Percentiles rank a stretch among this genome's conserved stretches.
Conservation (phyloP, 495 filamentous ascomycete species). For the Penicillium argentinense region DNA sequence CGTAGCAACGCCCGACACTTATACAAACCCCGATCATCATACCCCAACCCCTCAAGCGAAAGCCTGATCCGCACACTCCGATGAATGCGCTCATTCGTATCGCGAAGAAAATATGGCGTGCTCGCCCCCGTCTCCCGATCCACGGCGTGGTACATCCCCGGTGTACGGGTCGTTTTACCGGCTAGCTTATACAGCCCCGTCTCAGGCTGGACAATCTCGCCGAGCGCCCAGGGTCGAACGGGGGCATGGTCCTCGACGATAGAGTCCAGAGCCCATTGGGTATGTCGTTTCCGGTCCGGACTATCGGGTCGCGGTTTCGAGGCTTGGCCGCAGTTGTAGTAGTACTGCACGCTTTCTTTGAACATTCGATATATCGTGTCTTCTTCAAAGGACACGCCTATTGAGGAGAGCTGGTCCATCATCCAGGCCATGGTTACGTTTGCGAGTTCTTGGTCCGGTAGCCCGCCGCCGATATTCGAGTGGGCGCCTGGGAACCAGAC, state of each 20-base stretch:
- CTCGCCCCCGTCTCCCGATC: slow-evolving; percentile 47
- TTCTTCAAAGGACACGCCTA: slow-evolving; percentile 57
- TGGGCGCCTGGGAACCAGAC: slow-evolving; percentile 74
- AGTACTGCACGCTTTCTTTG: slow-evolving; percentile 44
- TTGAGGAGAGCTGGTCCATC: slow-evolving; percentile 65
- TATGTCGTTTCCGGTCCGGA: slow-evolving; percentile 13
- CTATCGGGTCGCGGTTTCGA: slow-evolving; percentile 2
- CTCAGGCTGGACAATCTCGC: slow-evolving; percentile 49
- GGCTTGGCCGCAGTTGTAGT: slow-evolving; percentile 29
- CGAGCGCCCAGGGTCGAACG: slow-evolving; percentile 58
- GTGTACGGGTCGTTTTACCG: slow-evolving; percentile 53
- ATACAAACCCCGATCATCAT: slow-evolving; percentile 55
- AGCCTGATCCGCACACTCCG: slow-evolving; percentile 58
- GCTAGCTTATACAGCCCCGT: slow-evolving; percentile 51
- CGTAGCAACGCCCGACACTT: slow-evolving; percentile 47
- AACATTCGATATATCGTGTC: slow-evolving; percentile 53
- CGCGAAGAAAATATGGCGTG: slow-evolving; percentile 44
- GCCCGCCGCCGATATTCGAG: slow-evolving; percentile 64
- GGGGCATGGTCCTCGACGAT: slow-evolving; percentile 50
- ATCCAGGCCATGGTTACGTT: slow-evolving; percentile 72
- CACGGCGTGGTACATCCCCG: slow-evolving; percentile 56
- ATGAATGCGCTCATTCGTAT: slow-evolving; percentile 67
- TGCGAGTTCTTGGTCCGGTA: slow-evolving; percentile 58
- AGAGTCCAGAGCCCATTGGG: slow-evolving; percentile 43
- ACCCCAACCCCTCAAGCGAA: slow-evolving; percentile 53